Evolutionary conservation across 257 asterid genomes (phyloP).

Genomic region (Schizonepeta tenuifolia): DNA sequence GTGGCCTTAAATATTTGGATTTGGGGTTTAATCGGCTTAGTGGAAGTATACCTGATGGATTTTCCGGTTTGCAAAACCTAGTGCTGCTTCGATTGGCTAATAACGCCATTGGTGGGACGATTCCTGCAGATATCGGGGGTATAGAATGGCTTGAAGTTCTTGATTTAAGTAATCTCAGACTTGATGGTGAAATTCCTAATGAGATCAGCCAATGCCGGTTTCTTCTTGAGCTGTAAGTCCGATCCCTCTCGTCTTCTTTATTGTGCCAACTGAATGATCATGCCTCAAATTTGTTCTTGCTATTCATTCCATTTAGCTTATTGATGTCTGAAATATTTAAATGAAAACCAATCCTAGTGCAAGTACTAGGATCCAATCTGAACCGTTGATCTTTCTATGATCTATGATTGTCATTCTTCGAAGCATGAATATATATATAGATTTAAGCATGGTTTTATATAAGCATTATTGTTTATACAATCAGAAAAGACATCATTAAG

Average conservation of each 20-base stretch:
- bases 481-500: too few species aligned
- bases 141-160: slow-evolving; percentile 89
- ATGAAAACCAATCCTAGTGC: too few species aligned
- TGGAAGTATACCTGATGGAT: slow-evolving; percentile 73
- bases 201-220: slow-evolving; percentile 73
- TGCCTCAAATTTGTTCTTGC: not conserved
- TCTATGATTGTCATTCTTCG: too few species aligned
- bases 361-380: too few species aligned
- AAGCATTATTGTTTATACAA: too few species aligned
- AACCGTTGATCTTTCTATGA: too few species aligned
- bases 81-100: slow-evolving; percentile 47
- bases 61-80: slow-evolving; percentile 62
- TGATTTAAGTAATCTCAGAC: slow-evolving; percentile 70
- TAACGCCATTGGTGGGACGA: slow-evolving; percentile 46
- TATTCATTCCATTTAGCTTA: slow-evolving; percentile 25
- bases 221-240: slow-evolving; percentile 89
- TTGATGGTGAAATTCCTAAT: slow-evolving; percentile 69
- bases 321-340: not conserved
- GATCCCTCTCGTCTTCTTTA: slow-evolving; percentile 1
- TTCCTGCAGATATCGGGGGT: slow-evolving; percentile 66
- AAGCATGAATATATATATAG: too few species aligned
- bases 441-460: too few species aligned
- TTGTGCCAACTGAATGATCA: not conserved
- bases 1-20: slow-evolving; percentile 73
- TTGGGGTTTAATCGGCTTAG: slow-evolving; percentile 67